Base-by-base conservation (phyloP, 2,329 filamentous ascomycete species). In the Bipolaris sorokiniana region DNA sequence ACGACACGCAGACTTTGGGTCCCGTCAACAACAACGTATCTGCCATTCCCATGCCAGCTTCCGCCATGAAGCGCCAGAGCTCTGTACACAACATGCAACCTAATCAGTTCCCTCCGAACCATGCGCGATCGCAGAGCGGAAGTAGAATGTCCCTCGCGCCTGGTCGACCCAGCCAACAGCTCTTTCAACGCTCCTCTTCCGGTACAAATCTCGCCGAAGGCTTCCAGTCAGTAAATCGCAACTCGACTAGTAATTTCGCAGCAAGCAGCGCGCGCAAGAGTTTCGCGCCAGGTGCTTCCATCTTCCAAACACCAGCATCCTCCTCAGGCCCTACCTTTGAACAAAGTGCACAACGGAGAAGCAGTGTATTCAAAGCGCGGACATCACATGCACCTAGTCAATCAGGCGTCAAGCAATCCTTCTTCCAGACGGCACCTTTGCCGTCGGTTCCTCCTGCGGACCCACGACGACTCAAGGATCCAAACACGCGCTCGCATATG, bases 51-150 rank as follows among this genome's bases (percentile, higher is more conserved):
- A 92, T 96, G 79, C 94, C 95, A 7, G 85, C 90, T 26, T 98
- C 94, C 38, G 91, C 92, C 38, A 89, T 99, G 84, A 99, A 99
- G 82, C 91, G 95, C 76, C 90, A 91, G 28, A 95, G 88, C 72
- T 93, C 92, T 11, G 88, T 87, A 67, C 87, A 87, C 62, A 86
- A 87, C 72, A 82, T 87, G 69, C 84, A 86, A 47, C 66, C 70
- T 36, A 56, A 86, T 85, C 44, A 68, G 44, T 72, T 64, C 13
- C 89, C 86, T 70, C 87, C 88, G 53, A 83, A 84, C 52, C 88
- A 89, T 73, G 87, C 82, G 66, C 91, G 94, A 67, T 92, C 91
- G 26, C 86, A 91, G 68, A 97, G 93, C 61, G 90, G 89, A 72
- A 90, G 88, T 74, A 87, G 90, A 70, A 90, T 96, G 76, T 94